phyloP scores from a whole-genome alignment of 768 basidiomycete species.

The Auricularia heimuer region DNA sequence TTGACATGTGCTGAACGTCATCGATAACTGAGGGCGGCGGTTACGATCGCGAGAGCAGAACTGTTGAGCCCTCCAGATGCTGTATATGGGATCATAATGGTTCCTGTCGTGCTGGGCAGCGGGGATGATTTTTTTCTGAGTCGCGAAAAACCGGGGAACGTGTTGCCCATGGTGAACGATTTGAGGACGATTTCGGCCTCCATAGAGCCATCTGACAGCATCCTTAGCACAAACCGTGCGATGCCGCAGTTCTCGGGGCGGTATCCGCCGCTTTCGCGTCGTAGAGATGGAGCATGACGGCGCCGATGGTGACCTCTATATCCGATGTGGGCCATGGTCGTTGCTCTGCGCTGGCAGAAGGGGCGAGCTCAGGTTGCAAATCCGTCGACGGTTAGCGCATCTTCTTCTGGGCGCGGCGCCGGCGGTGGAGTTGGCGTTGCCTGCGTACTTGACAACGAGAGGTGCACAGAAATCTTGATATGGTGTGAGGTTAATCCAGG shows the following conservation, averaged over 20 bases:
- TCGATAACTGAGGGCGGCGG: conserved; percentile 36
- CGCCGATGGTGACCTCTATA: conserved; percentile 56
- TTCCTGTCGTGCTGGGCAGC: conserved; percentile 79
- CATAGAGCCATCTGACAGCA: conserved; percentile 69
- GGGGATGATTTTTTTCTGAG: conserved; percentile 89
- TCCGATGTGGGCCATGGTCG: conserved; percentile 58
- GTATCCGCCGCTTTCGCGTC: conserved; percentile 51
- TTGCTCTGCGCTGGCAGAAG: conserved; percentile 15
- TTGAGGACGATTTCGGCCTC: conserved; percentile 81
- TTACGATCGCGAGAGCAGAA: conserved; percentile 67
- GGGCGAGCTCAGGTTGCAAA: conserved; percentile 52
- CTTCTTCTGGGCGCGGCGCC: conserved; percentile 6
- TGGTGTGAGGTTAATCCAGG: background rate
- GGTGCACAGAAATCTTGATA: conserved; percentile 51
- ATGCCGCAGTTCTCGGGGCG: conserved; percentile 70
- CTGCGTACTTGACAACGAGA: conserved; percentile 23
- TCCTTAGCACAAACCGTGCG: conserved; percentile 74
- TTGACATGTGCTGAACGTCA: conserved; percentile 43
- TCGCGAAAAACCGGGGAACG: conserved; percentile 64
- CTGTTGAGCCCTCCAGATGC: conserved; percentile 48
- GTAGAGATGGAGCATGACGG: conserved; percentile 80
- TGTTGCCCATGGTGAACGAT: conserved; percentile 89
- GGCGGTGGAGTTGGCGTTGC: conserved; percentile 11
- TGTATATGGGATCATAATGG: conserved; percentile 90
- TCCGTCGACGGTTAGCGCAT: conserved; percentile 11